Evolutionary conservation across 441 rosid genomes (phyloP).

Genomic region (Corymbia citriodora): DNA sequence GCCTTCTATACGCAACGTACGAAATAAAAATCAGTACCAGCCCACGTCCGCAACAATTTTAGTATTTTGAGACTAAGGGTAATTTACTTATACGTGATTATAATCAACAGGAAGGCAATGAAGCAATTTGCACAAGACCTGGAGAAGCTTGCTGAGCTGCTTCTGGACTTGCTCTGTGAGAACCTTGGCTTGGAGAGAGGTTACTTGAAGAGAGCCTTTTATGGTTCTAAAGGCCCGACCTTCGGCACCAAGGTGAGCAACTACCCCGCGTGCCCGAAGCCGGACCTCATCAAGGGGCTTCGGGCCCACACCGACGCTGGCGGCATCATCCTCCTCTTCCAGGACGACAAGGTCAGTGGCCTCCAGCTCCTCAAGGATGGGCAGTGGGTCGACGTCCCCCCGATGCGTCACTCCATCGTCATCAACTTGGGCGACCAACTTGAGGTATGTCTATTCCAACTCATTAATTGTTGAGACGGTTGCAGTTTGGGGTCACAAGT

Average conservation of each 20-base stretch:
- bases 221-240: slow-evolving; percentile 7
- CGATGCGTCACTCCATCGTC: slow-evolving; percentile 10
- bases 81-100: background rate
- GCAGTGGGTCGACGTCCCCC: slow-evolving; percentile 11
- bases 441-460: background rate
- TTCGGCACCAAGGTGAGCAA: slow-evolving; percentile 16
- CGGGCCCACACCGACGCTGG: slow-evolving; percentile 16
- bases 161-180: slow-evolving; percentile 14
- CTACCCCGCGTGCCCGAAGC: slow-evolving; percentile 16
- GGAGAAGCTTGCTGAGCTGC: slow-evolving; percentile 9
- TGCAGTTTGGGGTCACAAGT: background rate
- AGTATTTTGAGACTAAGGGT: background rate
- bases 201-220: slow-evolving; percentile 7
- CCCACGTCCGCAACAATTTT: background rate
- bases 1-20: background rate
- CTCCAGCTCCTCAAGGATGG: slow-evolving; percentile 20
- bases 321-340: slow-evolving; percentile 16
- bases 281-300: slow-evolving; percentile 8
- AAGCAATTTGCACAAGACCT: slow-evolving; percentile 4
- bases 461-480: background rate
- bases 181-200: slow-evolving; percentile 14
- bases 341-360: slow-evolving; percentile 16
- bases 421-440: slow-evolving; percentile 14
- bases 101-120: background rate
- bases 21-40: background rate